Base-by-base conservation (phyloP, 169 alveolate species). In the Plasmodium fragile region DNA sequence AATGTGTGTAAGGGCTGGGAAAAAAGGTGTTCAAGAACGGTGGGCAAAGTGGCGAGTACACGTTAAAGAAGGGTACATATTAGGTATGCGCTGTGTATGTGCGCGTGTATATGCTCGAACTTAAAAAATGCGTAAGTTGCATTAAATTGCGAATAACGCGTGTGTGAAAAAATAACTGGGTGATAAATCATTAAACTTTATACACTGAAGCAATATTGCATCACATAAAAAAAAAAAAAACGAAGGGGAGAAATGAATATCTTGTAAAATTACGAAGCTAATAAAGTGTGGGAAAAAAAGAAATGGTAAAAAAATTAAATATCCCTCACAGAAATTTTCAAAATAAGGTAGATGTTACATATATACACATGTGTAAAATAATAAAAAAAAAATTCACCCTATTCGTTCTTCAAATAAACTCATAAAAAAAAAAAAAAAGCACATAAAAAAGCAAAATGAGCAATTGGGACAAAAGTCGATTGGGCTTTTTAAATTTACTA, bases 321-420 rank as follows among this genome's bases (percentile, higher is more conserved):
- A 65, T 65, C n/a, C 75, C 36, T 65, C 75, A 65, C 75, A 65
- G 30, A 6, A 65, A 65, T n/a, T 65, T 65, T 65, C n/a, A 65
- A 65, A 28, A 25, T 65, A 65, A 28, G 75, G 75, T 65, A 65
- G 75, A 65, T 65, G 75, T 65, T 65, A 65, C 75, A 65, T 65
- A 65, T 65, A 65, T 65, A 65, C 75, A 65, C 75, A 65, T 65
- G 75, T 65, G 36, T 65, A 65, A 65, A 65, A n/a, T 22, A 65
- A 28, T 1, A 59, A 59, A 59, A 5, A 65, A 65, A 8, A 22
- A 65, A 65, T n/a, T 65, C 18, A 65, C n/a, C 75, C 36, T 65
- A 22, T 4, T 65, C 75, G 30, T 65, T 65, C 75, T 65, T 65
- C 75, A 65, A 65, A 65, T 65, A 65, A 22, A 65, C 75, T 65